Evolutionary conservation across 2,329 filamentous ascomycete species (phyloP), one percentile per base, ranked within the genome.

Genomic region (Parastagonospora nodorum): DNA sequence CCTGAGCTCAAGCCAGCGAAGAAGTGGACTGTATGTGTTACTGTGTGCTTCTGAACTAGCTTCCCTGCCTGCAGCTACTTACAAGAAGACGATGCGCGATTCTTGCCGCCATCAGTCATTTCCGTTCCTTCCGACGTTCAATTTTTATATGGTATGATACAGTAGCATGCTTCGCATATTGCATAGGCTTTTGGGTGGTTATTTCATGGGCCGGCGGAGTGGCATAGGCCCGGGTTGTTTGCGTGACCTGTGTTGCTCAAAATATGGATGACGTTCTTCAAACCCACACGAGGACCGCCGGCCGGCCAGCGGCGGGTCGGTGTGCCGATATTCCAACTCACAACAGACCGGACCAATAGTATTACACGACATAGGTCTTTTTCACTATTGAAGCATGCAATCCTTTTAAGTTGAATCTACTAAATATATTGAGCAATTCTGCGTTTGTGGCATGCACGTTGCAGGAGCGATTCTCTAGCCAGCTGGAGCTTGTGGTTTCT

Each of bases 1-100:
- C 94, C 94, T 7, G 92, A 97, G 67, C 85, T 85, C 48, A 97
- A 84, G 57, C 94, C 94, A 57, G 92, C 93, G 61, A 88, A 76
- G 74, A 97, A 96, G 77, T 97, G 94, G 73, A 90, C 72, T 74
- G 48, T 27, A 29, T 16, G 9, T 30, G 37, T 59, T 40, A 58
- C 51, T 10, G 43, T 4, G 33, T 24, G 19, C 19, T 24, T 24
- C 19, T 5, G 19, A 24, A 24, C 19, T 5, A 24, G 19, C 19
- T 24, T n/a, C n/a, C n/a, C 15, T 28, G 38, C 16, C 37, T 30
- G 16, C 42, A 32, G 32, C 24, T 33, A 44, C 74, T 65, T 71
- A 80, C 80, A 79, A 60, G 75, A 75, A 59, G 78, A 80, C 69
- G 79, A 79, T 72, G 78, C 78, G 65, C 74, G 72, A 66, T 75